These are phyloP conservation scores for Pseudozyma tsukubaensis DNA, from an alignment of 1,284 basidiomycete species.

Conservation along the genomic window DNA sequence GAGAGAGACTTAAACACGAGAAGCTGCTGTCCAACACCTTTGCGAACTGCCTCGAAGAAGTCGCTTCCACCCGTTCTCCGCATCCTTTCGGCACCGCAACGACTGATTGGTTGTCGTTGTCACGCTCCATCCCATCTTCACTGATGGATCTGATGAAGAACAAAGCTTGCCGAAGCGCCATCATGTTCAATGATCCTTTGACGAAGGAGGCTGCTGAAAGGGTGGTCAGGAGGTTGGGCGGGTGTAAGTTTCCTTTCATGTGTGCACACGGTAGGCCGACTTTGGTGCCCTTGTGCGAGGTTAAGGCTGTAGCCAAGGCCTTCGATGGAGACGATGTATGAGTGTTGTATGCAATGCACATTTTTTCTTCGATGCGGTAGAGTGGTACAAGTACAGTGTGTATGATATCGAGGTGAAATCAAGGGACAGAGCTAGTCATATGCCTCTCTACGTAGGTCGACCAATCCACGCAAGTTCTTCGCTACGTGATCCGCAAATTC, in stretches of 20 bases:
- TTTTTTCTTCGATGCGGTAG: not conserved
- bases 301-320: not conserved
- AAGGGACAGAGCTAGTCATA: constrained; percentile 15
- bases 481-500: constrained; percentile 35
- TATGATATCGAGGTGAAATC: not conserved
- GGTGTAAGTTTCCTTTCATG: constrained; percentile 85
- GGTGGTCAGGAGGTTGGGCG: constrained; percentile 77
- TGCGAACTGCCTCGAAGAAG: constrained; percentile 11
- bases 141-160: constrained; percentile 33
- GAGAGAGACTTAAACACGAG: constrained; percentile 20
- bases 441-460: constrained; percentile 34
- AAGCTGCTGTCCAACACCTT: constrained; percentile 9
- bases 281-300: constrained; percentile 33
- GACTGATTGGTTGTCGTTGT: constrained; percentile 14
- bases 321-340: not conserved
- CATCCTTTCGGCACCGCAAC: not conserved
- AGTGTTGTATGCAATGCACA: constrained; percentile 1
- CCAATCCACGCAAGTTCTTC: constrained; percentile 27
- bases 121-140: constrained; percentile 8
- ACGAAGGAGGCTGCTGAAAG: constrained; percentile 76
- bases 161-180: constrained; percentile 37
- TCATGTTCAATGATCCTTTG: constrained; percentile 88
- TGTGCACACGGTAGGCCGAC: constrained; percentile 83
- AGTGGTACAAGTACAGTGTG: constrained; percentile 14
- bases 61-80: not conserved